Evolutionary conservation across 441 rosid species (phyloP), one percentile per base, ranked within the genome.

Genomic region (Adansonia grandidieri): DNA sequence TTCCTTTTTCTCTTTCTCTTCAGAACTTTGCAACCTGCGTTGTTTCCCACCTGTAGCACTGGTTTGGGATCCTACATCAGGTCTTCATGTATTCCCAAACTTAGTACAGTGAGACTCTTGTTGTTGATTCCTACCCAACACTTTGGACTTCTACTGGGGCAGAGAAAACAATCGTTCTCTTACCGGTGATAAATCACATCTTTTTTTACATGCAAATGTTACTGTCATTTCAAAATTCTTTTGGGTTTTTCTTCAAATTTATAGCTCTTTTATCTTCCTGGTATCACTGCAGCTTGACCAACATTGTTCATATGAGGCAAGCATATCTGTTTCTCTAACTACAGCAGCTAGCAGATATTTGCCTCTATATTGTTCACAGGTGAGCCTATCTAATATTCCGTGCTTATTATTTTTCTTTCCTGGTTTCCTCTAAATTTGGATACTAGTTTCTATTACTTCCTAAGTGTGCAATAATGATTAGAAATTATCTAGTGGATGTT

Each of bases 11-110:
- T 40, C 58, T 70, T 78, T 74, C 42, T 62, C 73, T 61, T 76
- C 69, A 96, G 98, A 89, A 82, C 95, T 96, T 85, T 94, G 99
- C 90, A 93, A 90, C 84, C 78, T 94, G 84, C 97, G 98, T 51
- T 96, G 99, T 82, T 96, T 96, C 84, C 99, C 99, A 78, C 98
- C 99, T 56, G 91, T 89, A 63, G 99, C 94, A 65, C 92, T 96
- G 85, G 99, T 93, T 80, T 94, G 99, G 99, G 99, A 94, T 87
- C 83, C 93, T 56, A 88, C 86, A 51, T 88, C 97, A 62, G 99
- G 98, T 66, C 89, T 92, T 73, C 90, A 96, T 71, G 77, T 92
- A 64, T 86, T 91, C 83, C 97, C 97, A 64, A 94, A 88, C 81
- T 86, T 91, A n/a, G 79, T 85, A 82, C 77, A 80, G 88, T 79